A percentile compares a stretch with the other conserved stretches of the same genome.
phyloP scores from a whole-genome alignment of 768 basidiomycete species.

The Russula foetens region DNA sequence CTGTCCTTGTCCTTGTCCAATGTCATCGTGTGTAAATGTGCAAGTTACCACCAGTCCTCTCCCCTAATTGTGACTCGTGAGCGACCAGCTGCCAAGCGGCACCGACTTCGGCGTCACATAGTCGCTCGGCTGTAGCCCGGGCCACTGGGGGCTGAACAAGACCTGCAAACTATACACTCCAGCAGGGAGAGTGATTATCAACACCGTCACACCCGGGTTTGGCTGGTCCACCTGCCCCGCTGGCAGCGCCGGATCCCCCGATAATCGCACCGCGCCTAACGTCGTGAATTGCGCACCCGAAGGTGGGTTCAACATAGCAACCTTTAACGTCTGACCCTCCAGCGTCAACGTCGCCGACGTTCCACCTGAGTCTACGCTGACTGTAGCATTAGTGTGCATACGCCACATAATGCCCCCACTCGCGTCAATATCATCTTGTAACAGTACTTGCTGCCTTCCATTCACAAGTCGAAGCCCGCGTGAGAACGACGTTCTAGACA shows the following conservation, averaged over 20 bases:
- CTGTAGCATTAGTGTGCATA: slow-evolving; percentile 92
- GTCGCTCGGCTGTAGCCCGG: slow-evolving; percentile 47
- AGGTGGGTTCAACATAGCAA: slow-evolving; percentile 61
- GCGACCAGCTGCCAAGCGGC: slow-evolving; percentile 61
- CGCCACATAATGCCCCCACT: slow-evolving; percentile 69
- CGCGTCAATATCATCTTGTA: slow-evolving; percentile 85
- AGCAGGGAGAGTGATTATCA: slow-evolving; percentile 57
- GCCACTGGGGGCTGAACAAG: slow-evolving; percentile 92
- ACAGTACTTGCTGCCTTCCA: slow-evolving; percentile 73
- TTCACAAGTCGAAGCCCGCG: slow-evolving; percentile 86
- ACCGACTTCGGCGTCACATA: slow-evolving; percentile 70
- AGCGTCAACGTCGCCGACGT: slow-evolving; percentile 69
- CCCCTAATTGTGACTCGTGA: slow-evolving; percentile 64
- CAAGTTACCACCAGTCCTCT: too few relatives aligned
- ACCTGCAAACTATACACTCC: slow-evolving; percentile 78
- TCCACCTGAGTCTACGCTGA: slow-evolving; percentile 43
- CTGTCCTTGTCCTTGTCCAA: too few relatives aligned
- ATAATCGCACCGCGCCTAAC: slow-evolving; percentile 44
- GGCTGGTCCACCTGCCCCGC: slow-evolving; percentile 51
- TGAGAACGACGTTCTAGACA: slow-evolving; percentile 52
- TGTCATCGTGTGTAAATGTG: too few relatives aligned
- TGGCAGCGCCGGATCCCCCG: slow-evolving; percentile 57
- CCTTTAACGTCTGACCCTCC: slow-evolving; percentile 56
- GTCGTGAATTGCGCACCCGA: slow-evolving; percentile 57
- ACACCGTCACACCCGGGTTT: slow-evolving; percentile 74